Percentiles rank a stretch among this genome's conserved stretches.
phyloP scores from a whole-genome alignment of 805 yeast genomes.

The Grigorovia jiainica region DNA sequence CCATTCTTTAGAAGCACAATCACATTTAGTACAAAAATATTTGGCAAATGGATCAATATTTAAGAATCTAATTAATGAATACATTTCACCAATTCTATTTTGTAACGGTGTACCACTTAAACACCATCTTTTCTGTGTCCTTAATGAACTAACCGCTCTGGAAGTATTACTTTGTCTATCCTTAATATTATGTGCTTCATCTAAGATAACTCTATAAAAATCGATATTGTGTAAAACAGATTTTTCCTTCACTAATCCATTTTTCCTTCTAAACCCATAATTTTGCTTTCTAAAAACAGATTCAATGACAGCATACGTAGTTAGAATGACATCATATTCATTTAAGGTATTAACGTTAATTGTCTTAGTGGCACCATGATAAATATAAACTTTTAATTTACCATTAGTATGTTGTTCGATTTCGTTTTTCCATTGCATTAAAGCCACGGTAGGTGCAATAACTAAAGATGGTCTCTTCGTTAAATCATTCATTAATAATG shows the following conservation, averaged over 20 bases:
- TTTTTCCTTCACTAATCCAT: slow-evolving; percentile 59
- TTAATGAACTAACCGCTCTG: slow-evolving; percentile 71
- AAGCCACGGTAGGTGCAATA: slow-evolving; percentile 96
- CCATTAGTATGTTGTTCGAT: slow-evolving; percentile 78
- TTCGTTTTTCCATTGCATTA: slow-evolving; percentile 96
- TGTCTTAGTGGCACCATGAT: slow-evolving; percentile 79
- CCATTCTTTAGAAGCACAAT: slow-evolving; percentile 79
- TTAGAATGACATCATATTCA: slow-evolving; percentile 62
- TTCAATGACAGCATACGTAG: slow-evolving; percentile 89
- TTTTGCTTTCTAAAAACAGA: slow-evolving; percentile 74
- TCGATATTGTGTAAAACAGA: slow-evolving; percentile 64
- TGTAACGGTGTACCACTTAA: slow-evolving; percentile 94
- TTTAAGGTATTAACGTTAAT: slow-evolving; percentile 45
- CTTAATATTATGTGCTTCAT: slow-evolving; percentile 96
- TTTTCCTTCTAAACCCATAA: slow-evolving; percentile 73
- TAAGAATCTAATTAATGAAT: slow-evolving; percentile 80
- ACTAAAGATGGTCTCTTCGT: slow-evolving; percentile 70
- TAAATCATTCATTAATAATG: slow-evolving; percentile 64
- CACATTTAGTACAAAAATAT: slow-evolving; percentile 90
- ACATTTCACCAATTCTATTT: slow-evolving; percentile 92
- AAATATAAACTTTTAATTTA: slow-evolving; percentile 55
- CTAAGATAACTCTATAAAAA: slow-evolving; percentile 81
- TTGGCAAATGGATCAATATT: slow-evolving; percentile 77
- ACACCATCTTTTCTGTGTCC: slow-evolving; percentile 78
- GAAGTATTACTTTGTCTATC: slow-evolving; percentile 92